phyloP scores from a whole-genome alignment of 352 stramenopile genomes.

The Phytophthora rubi region DNA sequence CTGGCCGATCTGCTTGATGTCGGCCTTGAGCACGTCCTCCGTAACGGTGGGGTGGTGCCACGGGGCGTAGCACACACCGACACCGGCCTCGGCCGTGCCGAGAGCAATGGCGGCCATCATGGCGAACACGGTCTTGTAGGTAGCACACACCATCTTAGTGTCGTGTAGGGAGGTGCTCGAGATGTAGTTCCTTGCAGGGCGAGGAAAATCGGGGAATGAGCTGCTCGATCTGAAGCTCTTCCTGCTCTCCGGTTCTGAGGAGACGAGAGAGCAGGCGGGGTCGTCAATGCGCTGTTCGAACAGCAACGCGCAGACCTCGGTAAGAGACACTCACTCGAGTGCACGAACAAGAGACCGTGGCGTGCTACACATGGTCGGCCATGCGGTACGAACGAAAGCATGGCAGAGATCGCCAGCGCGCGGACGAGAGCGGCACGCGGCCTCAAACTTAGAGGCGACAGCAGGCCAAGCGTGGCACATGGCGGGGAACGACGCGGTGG shows the following conservation, averaged over 20 bases:
- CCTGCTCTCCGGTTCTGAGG: slow-evolving; percentile 8
- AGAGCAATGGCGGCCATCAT: slow-evolving; percentile 36
- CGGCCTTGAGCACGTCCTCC: slow-evolving; percentile 33
- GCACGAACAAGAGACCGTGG: slow-evolving; percentile 21
- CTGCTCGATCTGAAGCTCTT: background rate
- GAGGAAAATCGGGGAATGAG: slow-evolving; percentile 44
- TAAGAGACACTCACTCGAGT: slow-evolving; percentile 32
- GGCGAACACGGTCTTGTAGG: slow-evolving; percentile 46
- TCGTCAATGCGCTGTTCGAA: slow-evolving; percentile 35
- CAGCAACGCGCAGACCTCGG: slow-evolving; percentile 22
- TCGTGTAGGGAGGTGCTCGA: slow-evolving; percentile 2
- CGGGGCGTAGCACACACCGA: slow-evolving; percentile 66
- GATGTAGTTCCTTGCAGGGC: slow-evolving; percentile 36
- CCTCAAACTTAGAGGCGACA: slow-evolving; percentile 24
- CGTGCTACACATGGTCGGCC: slow-evolving; percentile 26
- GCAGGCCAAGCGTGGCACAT: slow-evolving; percentile 23
- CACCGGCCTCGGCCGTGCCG: slow-evolving; percentile 14
- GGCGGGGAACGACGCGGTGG: slow-evolving; percentile 22
- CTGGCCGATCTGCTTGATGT: slow-evolving; percentile 45
- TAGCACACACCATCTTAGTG: slow-evolving; percentile 43
- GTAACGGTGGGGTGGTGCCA: slow-evolving; percentile 57
- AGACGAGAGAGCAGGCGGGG: slow-evolving; percentile 19
- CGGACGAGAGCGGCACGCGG: background rate
- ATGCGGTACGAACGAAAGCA: slow-evolving; percentile 30
- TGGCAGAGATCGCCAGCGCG: slow-evolving; percentile 28